Conservation (phyloP, 139 green algal genomes). For the Zygnema circumcarinatum region DNA sequence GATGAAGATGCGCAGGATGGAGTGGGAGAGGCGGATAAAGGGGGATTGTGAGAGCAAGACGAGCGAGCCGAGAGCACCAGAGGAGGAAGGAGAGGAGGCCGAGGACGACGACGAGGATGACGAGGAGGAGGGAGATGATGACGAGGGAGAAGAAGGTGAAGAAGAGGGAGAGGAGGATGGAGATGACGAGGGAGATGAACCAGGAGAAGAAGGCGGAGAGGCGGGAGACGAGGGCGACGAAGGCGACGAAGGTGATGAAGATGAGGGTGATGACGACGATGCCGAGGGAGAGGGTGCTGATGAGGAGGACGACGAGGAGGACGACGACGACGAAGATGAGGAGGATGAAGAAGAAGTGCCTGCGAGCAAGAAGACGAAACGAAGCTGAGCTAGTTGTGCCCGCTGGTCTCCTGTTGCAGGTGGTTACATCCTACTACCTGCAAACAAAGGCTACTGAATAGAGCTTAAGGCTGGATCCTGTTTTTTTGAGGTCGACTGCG, state of each 20-base stretch:
- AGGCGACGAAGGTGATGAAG: constrained; percentile 3
- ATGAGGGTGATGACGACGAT: not conserved
- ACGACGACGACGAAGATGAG: constrained; percentile 15
- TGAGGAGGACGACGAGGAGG: not conserved
- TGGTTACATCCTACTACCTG: no score
- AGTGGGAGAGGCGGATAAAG: not conserved
- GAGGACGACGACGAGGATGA: not conserved
- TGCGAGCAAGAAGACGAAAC: not conserved
- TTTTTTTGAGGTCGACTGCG: no score
- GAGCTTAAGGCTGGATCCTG: no score
- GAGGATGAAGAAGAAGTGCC: not conserved
- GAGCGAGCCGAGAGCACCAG: not conserved
- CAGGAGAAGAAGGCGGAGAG: not conserved
- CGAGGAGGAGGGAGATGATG: not conserved
- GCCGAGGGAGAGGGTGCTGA: not conserved
- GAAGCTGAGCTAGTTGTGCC: not conserved
- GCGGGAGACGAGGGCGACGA: not conserved
- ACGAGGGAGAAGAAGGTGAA: constrained; percentile 18
- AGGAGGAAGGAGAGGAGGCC: not conserved
- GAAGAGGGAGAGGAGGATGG: not conserved
- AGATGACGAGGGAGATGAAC: not conserved
- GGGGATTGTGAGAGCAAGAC: not conserved
- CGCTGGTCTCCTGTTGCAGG: not conserved
- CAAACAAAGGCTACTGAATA: no score
- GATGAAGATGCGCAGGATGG: not conserved